Conservation (phyloP, 75 land plant genomes). For the Picea sitchensis region DNA sequence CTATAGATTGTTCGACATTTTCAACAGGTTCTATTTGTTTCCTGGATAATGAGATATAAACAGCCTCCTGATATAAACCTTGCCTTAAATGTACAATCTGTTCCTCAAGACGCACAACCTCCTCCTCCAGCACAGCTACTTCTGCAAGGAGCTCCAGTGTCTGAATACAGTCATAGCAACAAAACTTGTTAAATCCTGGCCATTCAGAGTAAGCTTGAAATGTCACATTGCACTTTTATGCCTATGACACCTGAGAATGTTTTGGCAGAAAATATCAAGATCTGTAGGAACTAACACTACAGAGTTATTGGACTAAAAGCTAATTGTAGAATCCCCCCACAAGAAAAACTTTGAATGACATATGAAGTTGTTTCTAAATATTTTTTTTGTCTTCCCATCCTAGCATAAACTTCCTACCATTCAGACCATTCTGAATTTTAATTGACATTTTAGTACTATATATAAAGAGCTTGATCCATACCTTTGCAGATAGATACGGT, state of each 20-base stretch:
- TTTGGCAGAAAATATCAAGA: not conserved
- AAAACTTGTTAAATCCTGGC: conserved; percentile 2
- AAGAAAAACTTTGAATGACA: not conserved
- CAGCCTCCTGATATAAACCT: conserved; percentile 45
- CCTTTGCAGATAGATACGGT: conserved; percentile 61
- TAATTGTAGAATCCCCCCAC: no score
- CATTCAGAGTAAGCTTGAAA: not conserved
- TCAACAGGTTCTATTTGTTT: conserved; percentile 13
- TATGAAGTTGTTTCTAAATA: not conserved
- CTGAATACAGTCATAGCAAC: conserved; percentile 29
- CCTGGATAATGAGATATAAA: conserved; percentile 14
- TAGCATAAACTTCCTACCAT: not conserved
- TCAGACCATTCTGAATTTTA: not conserved
- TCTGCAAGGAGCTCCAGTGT: conserved; percentile 68
- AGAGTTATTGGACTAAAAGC: not conserved
- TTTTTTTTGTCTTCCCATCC: not conserved
- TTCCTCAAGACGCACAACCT: conserved; percentile 65
- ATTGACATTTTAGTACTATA: not conserved
- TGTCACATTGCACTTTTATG: not conserved
- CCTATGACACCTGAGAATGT: not conserved
- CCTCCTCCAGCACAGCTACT: conserved; percentile 77
- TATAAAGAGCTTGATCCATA: conserved; percentile 11
- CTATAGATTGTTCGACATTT: conserved; percentile 14
- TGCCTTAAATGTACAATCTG: conserved; percentile 54
- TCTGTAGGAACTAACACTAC: not conserved